Conservation (phyloP, 495 filamentous ascomycete species). For the Penicillium pancosmium region DNA sequence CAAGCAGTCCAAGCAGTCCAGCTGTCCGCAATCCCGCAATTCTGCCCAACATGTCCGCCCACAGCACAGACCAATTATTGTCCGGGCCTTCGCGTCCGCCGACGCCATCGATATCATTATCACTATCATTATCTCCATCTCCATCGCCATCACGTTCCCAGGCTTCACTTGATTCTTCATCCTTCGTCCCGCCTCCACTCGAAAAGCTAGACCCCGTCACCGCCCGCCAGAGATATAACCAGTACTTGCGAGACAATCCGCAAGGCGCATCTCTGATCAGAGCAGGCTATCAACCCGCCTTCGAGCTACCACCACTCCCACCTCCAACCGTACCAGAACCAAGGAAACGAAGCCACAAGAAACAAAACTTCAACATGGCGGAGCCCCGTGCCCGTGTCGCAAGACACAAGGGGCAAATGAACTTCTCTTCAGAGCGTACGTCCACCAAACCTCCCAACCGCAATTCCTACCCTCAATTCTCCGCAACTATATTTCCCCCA, state of each 20-base stretch:
- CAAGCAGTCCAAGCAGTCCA: background rate
- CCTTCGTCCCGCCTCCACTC: slow-evolving; percentile 10
- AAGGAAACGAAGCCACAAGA: background rate
- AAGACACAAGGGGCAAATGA: slow-evolving; percentile 87
- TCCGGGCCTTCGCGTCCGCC: background rate
- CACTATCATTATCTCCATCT: background rate
- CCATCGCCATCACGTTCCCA: slow-evolving; percentile 1
- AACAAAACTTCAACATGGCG: slow-evolving; percentile 39
- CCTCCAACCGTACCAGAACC: background rate
- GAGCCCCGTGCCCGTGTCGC: slow-evolving; percentile 77
- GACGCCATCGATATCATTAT: background rate
- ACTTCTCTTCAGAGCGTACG: slow-evolving; percentile 81
- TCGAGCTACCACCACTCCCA: background rate
- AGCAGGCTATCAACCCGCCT: slow-evolving; percentile 33
- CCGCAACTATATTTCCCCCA: too few relatives aligned
- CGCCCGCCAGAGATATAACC: background rate
- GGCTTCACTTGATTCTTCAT: slow-evolving; percentile 10
- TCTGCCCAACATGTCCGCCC: slow-evolving; percentile 32
- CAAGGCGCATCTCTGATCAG: slow-evolving; percentile 29
- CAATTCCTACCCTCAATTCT: background rate
- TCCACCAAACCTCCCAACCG: slow-evolving; percentile 4
- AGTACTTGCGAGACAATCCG: slow-evolving; percentile 22
- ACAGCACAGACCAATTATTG: slow-evolving; percentile 22
- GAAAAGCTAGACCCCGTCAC: background rate
- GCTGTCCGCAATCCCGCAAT: slow-evolving; percentile 8